A percentile compares a stretch with the other conserved stretches of the same genome.
Conservation (phyloP, 2,329 filamentous ascomycete species). For the Clarireedia paspali region DNA sequence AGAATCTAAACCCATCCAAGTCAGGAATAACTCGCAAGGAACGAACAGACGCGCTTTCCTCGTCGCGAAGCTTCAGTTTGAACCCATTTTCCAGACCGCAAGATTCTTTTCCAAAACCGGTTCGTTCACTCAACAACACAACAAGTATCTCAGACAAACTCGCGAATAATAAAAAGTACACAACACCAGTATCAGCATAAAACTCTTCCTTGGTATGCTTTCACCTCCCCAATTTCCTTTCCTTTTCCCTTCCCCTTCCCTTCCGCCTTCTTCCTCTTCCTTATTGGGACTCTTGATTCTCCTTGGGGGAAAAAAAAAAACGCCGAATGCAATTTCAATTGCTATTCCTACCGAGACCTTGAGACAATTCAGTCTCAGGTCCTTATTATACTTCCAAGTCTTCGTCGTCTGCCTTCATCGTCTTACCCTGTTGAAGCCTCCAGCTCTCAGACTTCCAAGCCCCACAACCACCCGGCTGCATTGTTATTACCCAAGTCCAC, state of each 20-base stretch:
- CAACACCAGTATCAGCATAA: constrained; percentile 1
- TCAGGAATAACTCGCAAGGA: background rate
- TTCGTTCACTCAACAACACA: background rate
- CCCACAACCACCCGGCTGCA: constrained; percentile 5
- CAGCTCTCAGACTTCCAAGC: background rate
- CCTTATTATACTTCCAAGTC: constrained; percentile 3
- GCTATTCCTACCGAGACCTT: constrained; percentile 3
- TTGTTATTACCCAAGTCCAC: constrained; percentile 6
- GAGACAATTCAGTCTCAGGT: constrained; percentile 4
- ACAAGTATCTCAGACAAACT: background rate
- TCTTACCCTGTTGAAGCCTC: background rate
- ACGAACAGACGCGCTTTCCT: background rate
- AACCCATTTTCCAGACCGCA: background rate
- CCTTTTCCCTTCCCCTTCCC: background rate
- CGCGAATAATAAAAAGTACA: background rate
- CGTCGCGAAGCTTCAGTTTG: background rate
- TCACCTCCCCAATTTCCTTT: constrained; percentile 3
- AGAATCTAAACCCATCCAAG: too few relatives aligned
- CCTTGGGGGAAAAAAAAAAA: background rate
- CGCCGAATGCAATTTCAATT: background rate
- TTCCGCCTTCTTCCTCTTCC: background rate
- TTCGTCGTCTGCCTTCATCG: constrained; percentile 4
- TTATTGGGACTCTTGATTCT: background rate
- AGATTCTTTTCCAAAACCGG: too few relatives aligned
- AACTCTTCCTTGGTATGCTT: constrained; percentile 12